Evolutionary conservation across 179 eudicot genomes (phyloP), one percentile per base, ranked within the genome.

Genomic region (Corrigiola litoralis): DNA sequence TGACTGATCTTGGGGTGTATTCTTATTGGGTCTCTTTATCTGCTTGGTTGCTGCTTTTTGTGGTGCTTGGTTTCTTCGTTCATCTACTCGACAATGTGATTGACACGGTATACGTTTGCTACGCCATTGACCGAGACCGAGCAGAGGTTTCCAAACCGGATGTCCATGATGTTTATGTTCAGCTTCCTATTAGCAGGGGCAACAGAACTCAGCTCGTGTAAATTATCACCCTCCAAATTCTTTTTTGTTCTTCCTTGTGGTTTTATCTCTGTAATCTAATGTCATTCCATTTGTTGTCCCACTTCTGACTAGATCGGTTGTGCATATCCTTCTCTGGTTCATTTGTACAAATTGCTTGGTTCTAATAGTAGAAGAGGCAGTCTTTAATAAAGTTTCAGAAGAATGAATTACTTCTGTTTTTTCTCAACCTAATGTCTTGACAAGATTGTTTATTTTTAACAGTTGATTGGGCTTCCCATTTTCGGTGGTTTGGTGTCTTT

Each of bases 111-210:
- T 95, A 95, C 37, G 76, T 95, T 13, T 95, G 99, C 79, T 95
- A 91, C 51, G 99, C 97, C 36, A 85, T 95, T 28, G 99, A 95
- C 72, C 74, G 90, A 56, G 99, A 95, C 79, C 63, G 86, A 62
- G 99, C 95, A 10, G 96, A 95, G 32, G 96, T 91, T 51, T 77
- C 81, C 52, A 95, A 88, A 72, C 81, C 87, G 38, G 92, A 88
- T n/a, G 87, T 87, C 48, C 99, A 95, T 53, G 95, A 95, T 49
- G 95, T 88, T 63, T 95, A 91, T 66, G 97, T 84, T 70, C 95
- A 87, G 57, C 95, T 95, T 61, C 99, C 97, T 4, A 83, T 88
- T 57, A 95, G 81, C 72, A 76, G 96, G 75, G 80, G 83, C 77
- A 80, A 71, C 36, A 77, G 79, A 77, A 80, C 84, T 61, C 82